Base-by-base conservation (phyloP, 2,329 filamentous ascomycete species). In the Fusarium keratoplasticum region DNA sequence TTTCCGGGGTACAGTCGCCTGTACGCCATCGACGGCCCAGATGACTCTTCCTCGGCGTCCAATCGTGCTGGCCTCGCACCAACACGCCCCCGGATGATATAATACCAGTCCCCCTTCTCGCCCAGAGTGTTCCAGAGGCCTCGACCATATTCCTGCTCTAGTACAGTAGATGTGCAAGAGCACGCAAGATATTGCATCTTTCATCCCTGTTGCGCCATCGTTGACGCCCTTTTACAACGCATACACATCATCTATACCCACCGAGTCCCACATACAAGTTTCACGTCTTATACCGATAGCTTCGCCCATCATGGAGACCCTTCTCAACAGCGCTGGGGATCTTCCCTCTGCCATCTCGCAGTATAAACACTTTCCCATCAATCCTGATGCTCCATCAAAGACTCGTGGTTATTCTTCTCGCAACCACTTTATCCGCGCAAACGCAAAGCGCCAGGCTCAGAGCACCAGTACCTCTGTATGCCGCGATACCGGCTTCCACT, bases 351-450 rank as follows among this genome's bases (percentile, higher is more conserved):
- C 69, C 5, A 61, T 73, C 25, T 31, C 64, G 18, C 63, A 77
- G 40, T 60, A 76, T 35, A 75, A 74, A 54, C 76, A 78, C 55
- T 71, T 78, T 14, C 74, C 68, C 11, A 25, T 65, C 4, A 58
- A 40, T 42, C 44, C 38, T 25, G 44, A 65, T 33, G 73, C 62
- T 16, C 25, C 42, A 16, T n/a, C 61, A n/a, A 77, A 64, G 33
- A 63, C 69, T 11, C 61, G 70, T n/a, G 57, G 64, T 13, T 72
- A 76, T 18, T 77, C 71, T 25, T 76, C 77, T 6, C 76, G 72
- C 61, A 81, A 79, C 61, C 77, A 82, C 64, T 72, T 81, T 33
- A 70, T 82, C 64, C 81, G 81, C 63, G 79, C 77, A 54, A 76
- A 77, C 42, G 80, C 80, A 20, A 82, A 82, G 67, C 79, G 78